Conservation (phyloP, 2,329 filamentous ascomycete genomes). For the Botrytis pseudocinerea region DNA sequence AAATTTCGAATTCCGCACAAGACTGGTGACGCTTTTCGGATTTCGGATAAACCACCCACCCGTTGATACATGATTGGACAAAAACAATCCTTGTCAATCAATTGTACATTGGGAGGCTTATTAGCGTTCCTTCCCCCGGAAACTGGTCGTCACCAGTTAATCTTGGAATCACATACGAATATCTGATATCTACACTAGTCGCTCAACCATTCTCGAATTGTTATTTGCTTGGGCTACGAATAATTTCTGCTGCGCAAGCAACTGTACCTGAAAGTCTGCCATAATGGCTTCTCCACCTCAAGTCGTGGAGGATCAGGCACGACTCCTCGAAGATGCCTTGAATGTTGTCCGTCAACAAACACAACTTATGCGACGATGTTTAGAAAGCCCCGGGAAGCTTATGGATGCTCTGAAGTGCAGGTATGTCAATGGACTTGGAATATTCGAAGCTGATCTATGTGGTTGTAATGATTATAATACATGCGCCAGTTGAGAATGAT, state of each 20-base stretch:
- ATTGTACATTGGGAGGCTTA: slow-evolving; percentile 18
- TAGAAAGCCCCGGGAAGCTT: slow-evolving; percentile 95
- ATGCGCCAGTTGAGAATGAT: slow-evolving; percentile 23
- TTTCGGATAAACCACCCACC: background rate
- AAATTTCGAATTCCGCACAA: background rate
- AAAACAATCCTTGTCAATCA: background rate
- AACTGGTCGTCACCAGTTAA: slow-evolving; percentile 20
- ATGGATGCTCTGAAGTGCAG: slow-evolving; percentile 99
- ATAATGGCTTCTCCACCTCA: slow-evolving; percentile 54
- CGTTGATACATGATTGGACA: background rate
- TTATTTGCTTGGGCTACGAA: slow-evolving; percentile 31
- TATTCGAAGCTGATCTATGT: background rate
- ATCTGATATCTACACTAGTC: slow-evolving; percentile 7
- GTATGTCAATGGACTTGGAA: slow-evolving; percentile 54
- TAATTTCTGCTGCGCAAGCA: slow-evolving; percentile 33
- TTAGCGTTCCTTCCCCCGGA: slow-evolving; percentile 23
- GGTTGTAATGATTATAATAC: slow-evolving; percentile 4
- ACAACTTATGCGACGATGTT: slow-evolving; percentile 92
- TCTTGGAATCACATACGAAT: slow-evolving; percentile 8
- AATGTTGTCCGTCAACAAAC: slow-evolving; percentile 97
- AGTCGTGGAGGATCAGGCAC: slow-evolving; percentile 77
- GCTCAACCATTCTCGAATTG: background rate
- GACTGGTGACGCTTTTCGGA: slow-evolving; percentile 2
- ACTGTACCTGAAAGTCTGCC: slow-evolving; percentile 27
- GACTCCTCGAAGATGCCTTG: slow-evolving; percentile 95